Conservation (phyloP, 2,329 filamentous ascomycete genomes). For the Neonectria sp. region DNA sequence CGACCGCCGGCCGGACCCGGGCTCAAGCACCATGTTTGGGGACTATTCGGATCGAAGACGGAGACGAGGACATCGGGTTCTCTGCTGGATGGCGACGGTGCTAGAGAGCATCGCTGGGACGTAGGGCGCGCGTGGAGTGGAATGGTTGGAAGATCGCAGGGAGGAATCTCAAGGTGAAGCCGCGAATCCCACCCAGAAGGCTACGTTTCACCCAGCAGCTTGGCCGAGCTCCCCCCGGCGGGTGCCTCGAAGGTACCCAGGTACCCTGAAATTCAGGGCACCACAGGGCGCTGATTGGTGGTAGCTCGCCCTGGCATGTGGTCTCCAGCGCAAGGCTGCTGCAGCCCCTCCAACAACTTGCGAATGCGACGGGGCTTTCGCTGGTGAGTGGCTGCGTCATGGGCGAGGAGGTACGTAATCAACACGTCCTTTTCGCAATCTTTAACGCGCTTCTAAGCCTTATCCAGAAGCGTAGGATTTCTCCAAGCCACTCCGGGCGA, state of each 20-base stretch:
- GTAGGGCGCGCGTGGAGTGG: conserved; percentile 21
- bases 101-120: conserved; percentile 37
- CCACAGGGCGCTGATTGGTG: conserved; percentile 40
- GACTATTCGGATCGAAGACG: conserved; percentile 37
- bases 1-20: conserved; percentile 69
- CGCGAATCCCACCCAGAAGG: conserved; percentile 45
- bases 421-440: conserved; percentile 10
- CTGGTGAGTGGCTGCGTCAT: conserved; percentile 29
- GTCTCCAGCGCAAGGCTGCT: conserved; percentile 47
- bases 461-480: background rate
- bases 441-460: conserved; percentile 14
- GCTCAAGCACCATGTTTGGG: conserved; percentile 75
- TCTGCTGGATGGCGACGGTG: conserved; percentile 28
- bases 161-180: conserved; percentile 37
- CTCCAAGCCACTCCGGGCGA: background rate
- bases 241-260: conserved; percentile 32
- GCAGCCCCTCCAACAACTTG: conserved; percentile 40
- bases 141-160: conserved; percentile 27
- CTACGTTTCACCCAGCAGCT: conserved; percentile 44
- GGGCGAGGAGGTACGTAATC: conserved; percentile 18
- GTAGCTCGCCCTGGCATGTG: conserved; percentile 31
- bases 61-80: conserved; percentile 42
- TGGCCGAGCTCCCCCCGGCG: conserved; percentile 34
- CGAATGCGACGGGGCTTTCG: conserved; percentile 18
- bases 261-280: conserved; percentile 25